phyloP scores from a whole-genome alignment of 2,329 filamentous ascomycete species.

The Microcyclospora tardicrescens region DNA sequence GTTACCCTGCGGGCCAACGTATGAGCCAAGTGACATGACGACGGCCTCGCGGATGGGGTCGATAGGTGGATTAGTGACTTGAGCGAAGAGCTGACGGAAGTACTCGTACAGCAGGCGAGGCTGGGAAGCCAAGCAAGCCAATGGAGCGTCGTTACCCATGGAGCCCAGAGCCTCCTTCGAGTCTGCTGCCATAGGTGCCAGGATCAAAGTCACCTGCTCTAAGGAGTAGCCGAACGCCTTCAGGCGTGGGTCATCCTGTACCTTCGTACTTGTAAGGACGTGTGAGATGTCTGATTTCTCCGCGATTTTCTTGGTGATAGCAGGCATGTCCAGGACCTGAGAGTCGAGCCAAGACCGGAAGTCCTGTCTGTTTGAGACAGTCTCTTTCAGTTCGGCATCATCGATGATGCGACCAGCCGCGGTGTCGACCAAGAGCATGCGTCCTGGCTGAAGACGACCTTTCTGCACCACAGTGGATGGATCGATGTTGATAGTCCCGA shows the following conservation, averaged over 20 bases:
- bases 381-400: constrained; percentile 79
- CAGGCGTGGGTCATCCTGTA: constrained; percentile 75
- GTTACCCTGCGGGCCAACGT: constrained; percentile 91
- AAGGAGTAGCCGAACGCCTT: constrained; percentile 88
- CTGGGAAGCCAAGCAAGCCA: constrained; percentile 81
- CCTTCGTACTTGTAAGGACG: constrained; percentile 52
- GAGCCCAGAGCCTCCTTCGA: constrained; percentile 95
- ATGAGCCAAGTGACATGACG: constrained; percentile 95
- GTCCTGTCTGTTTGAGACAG: constrained; percentile 73
- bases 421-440: constrained; percentile 93
- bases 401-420: constrained; percentile 85
- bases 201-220: constrained; percentile 82
- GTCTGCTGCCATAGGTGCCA: constrained; percentile 92
- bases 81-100: constrained; percentile 93
- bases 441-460: constrained; percentile 82
- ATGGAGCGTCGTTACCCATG: constrained; percentile 92
- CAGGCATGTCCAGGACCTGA: constrained; percentile 69
- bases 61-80: constrained; percentile 95
- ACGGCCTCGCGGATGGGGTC: constrained; percentile 95
- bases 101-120: constrained; percentile 88
- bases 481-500: constrained; percentile 83
- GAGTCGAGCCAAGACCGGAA: constrained; percentile 81
- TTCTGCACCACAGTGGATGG: constrained; percentile 85
- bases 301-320: constrained; percentile 51
- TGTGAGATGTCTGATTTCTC: constrained; percentile 51